These are phyloP conservation scores for Rhodotorula sp. DNA, from an alignment of 1,284 basidiomycete genomes.

Conservation along the genomic window DNA sequence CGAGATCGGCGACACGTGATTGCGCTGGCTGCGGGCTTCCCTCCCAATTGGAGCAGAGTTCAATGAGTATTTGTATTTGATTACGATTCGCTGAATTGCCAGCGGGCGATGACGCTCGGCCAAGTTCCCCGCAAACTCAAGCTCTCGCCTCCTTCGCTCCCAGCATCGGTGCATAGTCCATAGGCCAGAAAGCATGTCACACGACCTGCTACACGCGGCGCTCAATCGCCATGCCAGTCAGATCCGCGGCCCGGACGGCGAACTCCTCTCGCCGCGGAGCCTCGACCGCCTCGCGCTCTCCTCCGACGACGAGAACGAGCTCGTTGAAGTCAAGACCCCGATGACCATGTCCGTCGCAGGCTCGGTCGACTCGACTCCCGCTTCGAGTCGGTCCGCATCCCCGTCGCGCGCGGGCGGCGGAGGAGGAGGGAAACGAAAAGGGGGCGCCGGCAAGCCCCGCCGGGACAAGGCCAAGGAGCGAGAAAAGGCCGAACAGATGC, in stretches of 20 bases:
- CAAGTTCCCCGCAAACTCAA: neutral
- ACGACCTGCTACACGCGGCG: slow-evolving; percentile 34
- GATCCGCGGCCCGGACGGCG: slow-evolving; percentile 9
- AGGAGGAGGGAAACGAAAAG: slow-evolving; percentile 1
- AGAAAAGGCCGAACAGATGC: slow-evolving; percentile 31
- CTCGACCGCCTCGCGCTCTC: slow-evolving; percentile 15
- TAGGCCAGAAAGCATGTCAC: slow-evolving; percentile 4
- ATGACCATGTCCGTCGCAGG: slow-evolving; percentile 13
- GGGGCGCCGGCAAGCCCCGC: slow-evolving; percentile 37
- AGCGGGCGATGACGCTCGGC: too few species aligned
- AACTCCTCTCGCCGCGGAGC: slow-evolving; percentile 11
- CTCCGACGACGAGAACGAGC: slow-evolving; percentile 29
- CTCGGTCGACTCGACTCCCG: slow-evolving; percentile 19
- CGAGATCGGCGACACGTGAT: too few species aligned
- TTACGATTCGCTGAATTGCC: too few species aligned
- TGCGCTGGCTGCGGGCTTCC: too few species aligned
- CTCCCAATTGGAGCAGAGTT: too few species aligned
- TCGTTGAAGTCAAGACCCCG: slow-evolving; percentile 36
- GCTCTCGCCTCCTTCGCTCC: neutral
- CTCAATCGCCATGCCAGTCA: slow-evolving; percentile 24
- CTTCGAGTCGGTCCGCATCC: slow-evolving; percentile 22
- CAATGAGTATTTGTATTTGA: too few species aligned
- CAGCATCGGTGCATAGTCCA: neutral
- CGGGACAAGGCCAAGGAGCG: slow-evolving; percentile 39
- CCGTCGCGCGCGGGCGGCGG: slow-evolving; percentile 10